Conservation (phyloP, 2,329 filamentous ascomycete genomes). For the Penicillium sp. region DNA sequence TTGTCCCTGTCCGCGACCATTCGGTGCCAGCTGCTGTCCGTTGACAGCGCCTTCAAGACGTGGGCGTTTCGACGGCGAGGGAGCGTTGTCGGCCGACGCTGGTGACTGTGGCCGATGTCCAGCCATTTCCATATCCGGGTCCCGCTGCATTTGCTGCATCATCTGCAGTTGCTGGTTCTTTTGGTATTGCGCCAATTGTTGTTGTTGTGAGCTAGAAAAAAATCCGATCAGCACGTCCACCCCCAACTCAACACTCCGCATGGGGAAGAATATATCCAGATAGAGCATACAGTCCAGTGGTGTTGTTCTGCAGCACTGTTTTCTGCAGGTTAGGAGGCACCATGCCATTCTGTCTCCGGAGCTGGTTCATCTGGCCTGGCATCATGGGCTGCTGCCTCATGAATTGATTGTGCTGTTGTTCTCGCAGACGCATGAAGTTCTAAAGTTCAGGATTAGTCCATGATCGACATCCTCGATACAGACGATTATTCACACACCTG, state of each 20-base stretch:
- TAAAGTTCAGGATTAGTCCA: conserved; percentile 38
- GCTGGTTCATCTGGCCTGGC: conserved; percentile 53
- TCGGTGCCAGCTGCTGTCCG: conserved; percentile 72
- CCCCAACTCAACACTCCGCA: conserved; percentile 1
- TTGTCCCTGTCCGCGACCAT: conserved; percentile 65
- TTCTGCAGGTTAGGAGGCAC: conserved; percentile 57
- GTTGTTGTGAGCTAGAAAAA: conserved; percentile 50
- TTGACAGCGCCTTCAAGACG: conserved; percentile 76
- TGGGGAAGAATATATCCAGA: conserved; percentile 2
- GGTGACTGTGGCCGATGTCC: conserved; percentile 79
- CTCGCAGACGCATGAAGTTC: conserved; percentile 65
- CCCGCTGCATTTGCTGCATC: conserved; percentile 82
- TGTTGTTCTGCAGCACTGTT: conserved; percentile 73
- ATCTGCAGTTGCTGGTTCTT: conserved; percentile 55
- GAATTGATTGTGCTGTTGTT: conserved; percentile 74
- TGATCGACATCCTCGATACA: conserved; percentile 3
- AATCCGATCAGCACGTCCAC: conserved; percentile 20
- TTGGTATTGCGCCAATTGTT: conserved; percentile 66
- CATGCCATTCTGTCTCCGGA: conserved; percentile 45
- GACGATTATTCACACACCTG: conserved; percentile 58
- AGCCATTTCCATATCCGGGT: conserved; percentile 81
- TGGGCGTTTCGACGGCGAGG: conserved; percentile 86
- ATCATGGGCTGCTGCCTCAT: conserved; percentile 67
- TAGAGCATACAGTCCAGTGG: conserved; percentile 37
- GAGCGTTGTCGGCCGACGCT: conserved; percentile 77